phyloP scores from a whole-genome alignment of 768 basidiomycete species.

The Mycena metata region DNA sequence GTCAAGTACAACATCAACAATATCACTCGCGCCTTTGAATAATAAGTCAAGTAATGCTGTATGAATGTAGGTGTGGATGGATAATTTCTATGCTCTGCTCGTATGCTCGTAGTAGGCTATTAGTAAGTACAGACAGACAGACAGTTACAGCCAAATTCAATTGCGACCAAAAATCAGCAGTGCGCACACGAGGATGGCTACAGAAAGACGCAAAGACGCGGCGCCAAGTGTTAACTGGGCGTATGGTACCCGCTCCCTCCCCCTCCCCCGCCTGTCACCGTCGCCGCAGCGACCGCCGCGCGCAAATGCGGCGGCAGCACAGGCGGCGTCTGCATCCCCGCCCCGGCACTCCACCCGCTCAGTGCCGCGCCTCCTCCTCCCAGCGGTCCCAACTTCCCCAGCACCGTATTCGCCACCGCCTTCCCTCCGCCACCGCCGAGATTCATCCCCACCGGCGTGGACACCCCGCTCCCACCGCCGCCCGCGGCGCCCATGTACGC shows the following conservation, averaged over 20 bases:
- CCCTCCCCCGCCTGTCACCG: background rate
- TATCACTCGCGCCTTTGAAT: background rate
- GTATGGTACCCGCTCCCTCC: background rate
- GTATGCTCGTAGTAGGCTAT: conserved; percentile 20
- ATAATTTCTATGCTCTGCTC: conserved; percentile 16
- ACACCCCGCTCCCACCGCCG: conserved; percentile 41
- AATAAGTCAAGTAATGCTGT: conserved; percentile 21
- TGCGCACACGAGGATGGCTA: background rate
- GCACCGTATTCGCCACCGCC: conserved; percentile 68
- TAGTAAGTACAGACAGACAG: conserved; percentile 25
- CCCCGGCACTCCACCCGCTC: conserved; percentile 7
- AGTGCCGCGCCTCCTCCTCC: background rate
- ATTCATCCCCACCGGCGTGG: conserved; percentile 42
- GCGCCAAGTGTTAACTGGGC: conserved; percentile 2
- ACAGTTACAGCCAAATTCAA: background rate
- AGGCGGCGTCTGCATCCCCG: conserved; percentile 33
- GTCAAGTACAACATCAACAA: background rate
- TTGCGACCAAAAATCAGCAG: background rate
- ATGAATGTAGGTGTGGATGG: background rate
- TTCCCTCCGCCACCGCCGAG: conserved; percentile 40
- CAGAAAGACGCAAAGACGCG: background rate
- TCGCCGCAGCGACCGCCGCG: conserved; percentile 27
- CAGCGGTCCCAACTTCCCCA: conserved; percentile 36
- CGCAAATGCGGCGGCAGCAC: conserved; percentile 50
- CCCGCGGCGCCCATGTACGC: conserved; percentile 42